phyloP scores from a whole-genome alignment of 2,329 filamentous ascomycete genomes.

The Erysiphe neolycopersici region DNA sequence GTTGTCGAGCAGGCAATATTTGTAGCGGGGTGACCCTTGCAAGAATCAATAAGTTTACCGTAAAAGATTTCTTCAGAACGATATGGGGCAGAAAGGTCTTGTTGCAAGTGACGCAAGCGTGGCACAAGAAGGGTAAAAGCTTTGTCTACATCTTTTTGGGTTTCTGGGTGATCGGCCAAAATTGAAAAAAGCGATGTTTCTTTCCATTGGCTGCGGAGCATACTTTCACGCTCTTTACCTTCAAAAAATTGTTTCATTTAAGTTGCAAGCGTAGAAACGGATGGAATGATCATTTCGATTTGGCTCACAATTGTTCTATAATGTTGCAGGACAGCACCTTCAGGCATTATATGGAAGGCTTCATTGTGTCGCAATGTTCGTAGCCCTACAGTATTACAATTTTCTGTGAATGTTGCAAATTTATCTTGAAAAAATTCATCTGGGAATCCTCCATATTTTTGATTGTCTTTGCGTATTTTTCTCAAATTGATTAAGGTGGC shows the following conservation, averaged over 20 bases:
- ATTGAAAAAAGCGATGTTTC: background rate
- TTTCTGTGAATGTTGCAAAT: too few relatives aligned
- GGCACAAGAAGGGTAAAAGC: background rate
- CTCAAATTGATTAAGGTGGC: too few relatives aligned
- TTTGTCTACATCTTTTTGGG: background rate
- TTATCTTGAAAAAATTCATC: too few relatives aligned
- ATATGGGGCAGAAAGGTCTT: background rate
- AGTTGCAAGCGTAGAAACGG: too few relatives aligned
- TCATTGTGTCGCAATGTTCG: too few relatives aligned
- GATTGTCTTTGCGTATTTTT: too few relatives aligned
- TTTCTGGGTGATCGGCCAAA: background rate
- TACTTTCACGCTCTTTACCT: background rate
- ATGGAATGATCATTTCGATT: too few relatives aligned
- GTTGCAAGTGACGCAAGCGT: background rate
- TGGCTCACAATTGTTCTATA: background rate
- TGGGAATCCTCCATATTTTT: too few relatives aligned
- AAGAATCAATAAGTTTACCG: background rate
- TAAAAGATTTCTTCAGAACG: background rate
- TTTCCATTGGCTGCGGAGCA: background rate
- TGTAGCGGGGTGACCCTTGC: background rate
- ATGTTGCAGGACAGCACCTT: background rate
- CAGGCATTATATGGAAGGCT: background rate
- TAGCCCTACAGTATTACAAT: too few relatives aligned
- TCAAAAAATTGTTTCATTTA: too few relatives aligned
- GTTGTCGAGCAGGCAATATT: background rate